A percentile compares a stretch with the other conserved stretches of the same genome.
These are phyloP conservation scores for Termitomyces bulborhizus DNA, from an alignment of 768 basidiomycete species.

Conservation along the genomic window DNA sequence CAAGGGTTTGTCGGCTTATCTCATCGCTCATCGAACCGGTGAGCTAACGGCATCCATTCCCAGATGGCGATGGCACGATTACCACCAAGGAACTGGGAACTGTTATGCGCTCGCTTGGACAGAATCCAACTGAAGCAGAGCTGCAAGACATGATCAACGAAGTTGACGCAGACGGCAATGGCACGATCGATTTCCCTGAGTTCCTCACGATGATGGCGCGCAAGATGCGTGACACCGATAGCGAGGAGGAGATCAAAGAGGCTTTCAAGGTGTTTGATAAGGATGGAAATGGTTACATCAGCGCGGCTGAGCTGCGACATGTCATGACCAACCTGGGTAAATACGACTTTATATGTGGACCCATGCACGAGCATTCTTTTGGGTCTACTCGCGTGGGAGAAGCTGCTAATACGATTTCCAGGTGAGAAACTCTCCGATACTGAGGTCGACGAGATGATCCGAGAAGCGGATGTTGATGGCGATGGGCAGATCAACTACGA, in stretches of 20 bases:
- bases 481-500: conserved; percentile 92
- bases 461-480: conserved; percentile 91
- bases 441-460: conserved; percentile 96
- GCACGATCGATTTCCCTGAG: conserved; percentile 80
- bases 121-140: conserved; percentile 90
- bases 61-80: conserved; percentile 92
- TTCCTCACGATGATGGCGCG: conserved; percentile 82
- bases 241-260: conserved; percentile 92
- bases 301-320: conserved; percentile 76
- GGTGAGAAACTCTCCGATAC: conserved; percentile 83
- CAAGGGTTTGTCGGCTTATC: conserved; percentile 55
- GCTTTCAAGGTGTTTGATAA: conserved; percentile 98
- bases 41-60: conserved; percentile 1
- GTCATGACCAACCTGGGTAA: conserved; percentile 89
- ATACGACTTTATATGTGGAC: conserved; percentile 15
- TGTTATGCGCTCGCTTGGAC: conserved; percentile 89
- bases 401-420: conserved; percentile 14
- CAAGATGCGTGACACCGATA: conserved; percentile 89
- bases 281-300: conserved; percentile 90
- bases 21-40: conserved; percentile 1
- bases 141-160: conserved; percentile 95
- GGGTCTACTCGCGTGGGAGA: neutral
- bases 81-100: conserved; percentile 87
- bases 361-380: neutral
- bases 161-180: conserved; percentile 77